These are phyloP conservation scores for Raffaelea albimanens DNA, from an alignment of 2,329 filamentous ascomycete genomes.

Conservation along the genomic window DNA sequence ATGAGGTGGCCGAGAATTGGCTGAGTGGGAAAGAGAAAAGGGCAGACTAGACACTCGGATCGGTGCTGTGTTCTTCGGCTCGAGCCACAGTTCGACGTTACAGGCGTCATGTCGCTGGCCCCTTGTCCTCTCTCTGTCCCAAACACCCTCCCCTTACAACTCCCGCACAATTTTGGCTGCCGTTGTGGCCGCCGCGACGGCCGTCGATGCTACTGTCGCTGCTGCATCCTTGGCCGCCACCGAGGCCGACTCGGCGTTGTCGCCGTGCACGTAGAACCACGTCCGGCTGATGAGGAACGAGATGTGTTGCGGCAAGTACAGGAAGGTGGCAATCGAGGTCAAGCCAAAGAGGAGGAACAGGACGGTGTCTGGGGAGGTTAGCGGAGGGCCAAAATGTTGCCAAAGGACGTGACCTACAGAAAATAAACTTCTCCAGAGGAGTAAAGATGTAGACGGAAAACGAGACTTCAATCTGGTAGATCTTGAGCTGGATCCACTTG, in stretches of 20 bases:
- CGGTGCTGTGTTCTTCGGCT: too few relatives aligned
- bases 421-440: conserved; percentile 89
- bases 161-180: conserved; percentile 23
- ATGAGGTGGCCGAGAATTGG: too few relatives aligned
- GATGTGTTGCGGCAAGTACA: conserved; percentile 92
- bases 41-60: too few relatives aligned
- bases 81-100: too few relatives aligned
- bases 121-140: too few relatives aligned
- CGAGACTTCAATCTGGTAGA: conserved; percentile 97
- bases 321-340: conserved; percentile 73
- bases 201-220: conserved; percentile 18
- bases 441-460: conserved; percentile 97
- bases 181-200: conserved; percentile 19
- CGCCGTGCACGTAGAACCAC: conserved; percentile 92
- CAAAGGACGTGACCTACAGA: conserved; percentile 56
- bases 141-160: conserved; percentile 25
- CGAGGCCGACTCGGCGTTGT: conserved; percentile 44
- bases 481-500: conserved; percentile 86
- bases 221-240: conserved; percentile 34
- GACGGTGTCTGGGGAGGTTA: conserved; percentile 68
- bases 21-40: too few relatives aligned
- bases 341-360: conserved; percentile 85
- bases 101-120: too few relatives aligned
- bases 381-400: not conserved
- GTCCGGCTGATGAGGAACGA: conserved; percentile 71